A percentile compares a stretch with the other conserved stretches of the same genome.
Evolutionary conservation across 1,284 basidiomycete genomes (phyloP).

Genomic region (Puccinia horiana): DNA sequence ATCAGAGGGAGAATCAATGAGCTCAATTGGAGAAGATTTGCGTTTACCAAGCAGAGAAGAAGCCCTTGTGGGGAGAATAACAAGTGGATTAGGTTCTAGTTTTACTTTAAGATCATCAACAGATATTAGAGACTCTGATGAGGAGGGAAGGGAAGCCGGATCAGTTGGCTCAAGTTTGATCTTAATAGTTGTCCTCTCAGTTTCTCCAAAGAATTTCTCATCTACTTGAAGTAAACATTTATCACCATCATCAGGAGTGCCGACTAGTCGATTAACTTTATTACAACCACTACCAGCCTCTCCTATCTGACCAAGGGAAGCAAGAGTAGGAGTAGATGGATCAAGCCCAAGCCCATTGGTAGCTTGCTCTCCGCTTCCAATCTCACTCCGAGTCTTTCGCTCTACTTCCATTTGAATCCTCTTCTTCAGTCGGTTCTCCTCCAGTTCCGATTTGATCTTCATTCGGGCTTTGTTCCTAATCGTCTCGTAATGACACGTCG

Average conservation of each 20-base stretch:
- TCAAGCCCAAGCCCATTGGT: neutral
- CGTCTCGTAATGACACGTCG: conserved; percentile 48
- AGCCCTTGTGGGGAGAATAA: neutral
- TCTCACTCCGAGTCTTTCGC: neutral
- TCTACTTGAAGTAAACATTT: conserved; percentile 31
- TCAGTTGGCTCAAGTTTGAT: neutral
- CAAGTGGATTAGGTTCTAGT: neutral
- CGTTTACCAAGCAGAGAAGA: conserved; percentile 8
- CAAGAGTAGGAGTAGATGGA: neutral
- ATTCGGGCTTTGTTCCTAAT: conserved; percentile 40
- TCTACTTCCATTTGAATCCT: conserved; percentile 8
- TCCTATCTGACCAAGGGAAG: neutral
- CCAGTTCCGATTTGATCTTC: conserved; percentile 30
- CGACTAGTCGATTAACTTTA: neutral
- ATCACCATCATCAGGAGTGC: neutral
- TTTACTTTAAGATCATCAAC: neutral
- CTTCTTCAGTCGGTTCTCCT: conserved; percentile 30
- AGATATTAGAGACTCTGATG: neutral
- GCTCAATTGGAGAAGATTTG: conserved; percentile 23
- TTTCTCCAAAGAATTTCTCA: conserved; percentile 23
- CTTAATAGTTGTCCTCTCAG: neutral
- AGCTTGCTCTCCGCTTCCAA: neutral
- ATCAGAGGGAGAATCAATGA: neutral
- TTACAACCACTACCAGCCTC: neutral
- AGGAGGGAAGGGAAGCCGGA: neutral